phyloP scores from a whole-genome alignment of 1,139 yeast species.

The Suhomyces guaymorum region DNA sequence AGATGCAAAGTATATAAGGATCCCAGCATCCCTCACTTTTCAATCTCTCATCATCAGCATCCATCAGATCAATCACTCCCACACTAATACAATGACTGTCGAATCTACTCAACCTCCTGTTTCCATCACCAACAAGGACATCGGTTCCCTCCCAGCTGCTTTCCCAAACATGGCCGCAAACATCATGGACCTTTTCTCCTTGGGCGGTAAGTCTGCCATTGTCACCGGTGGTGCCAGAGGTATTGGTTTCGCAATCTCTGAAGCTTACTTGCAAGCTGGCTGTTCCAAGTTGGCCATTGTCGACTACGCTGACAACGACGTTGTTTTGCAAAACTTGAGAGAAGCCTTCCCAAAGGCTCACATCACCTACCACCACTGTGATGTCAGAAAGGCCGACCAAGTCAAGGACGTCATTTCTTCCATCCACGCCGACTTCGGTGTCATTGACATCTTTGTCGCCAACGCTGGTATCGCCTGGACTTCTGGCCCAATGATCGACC shows the following conservation, averaged over 20 bases:
- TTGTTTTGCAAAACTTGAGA: slow-evolving; percentile 30
- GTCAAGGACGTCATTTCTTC: slow-evolving; percentile 36
- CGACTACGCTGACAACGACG: slow-evolving; percentile 40
- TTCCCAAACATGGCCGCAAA: slow-evolving; percentile 36
- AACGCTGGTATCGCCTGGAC: slow-evolving; percentile 56
- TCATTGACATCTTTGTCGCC: slow-evolving; percentile 53
- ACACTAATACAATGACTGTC: slow-evolving; percentile 16
- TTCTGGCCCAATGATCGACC: slow-evolving; percentile 38
- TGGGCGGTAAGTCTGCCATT: slow-evolving; percentile 40
- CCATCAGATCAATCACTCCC: slow-evolving; percentile 2
- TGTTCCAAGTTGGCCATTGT: slow-evolving; percentile 43
- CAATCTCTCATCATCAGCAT: too few relatives aligned
- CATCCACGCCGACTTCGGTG: slow-evolving; percentile 37
- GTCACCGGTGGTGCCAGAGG: slow-evolving; percentile 50
- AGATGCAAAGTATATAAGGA: neutral
- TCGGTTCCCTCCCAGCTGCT: slow-evolving; percentile 43
- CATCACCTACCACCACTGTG: slow-evolving; percentile 39
- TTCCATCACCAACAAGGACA: slow-evolving; percentile 32
- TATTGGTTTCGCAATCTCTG: slow-evolving; percentile 46
- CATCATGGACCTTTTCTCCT: slow-evolving; percentile 39
- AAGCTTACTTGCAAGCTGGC: slow-evolving; percentile 50
- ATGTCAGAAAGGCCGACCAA: slow-evolving; percentile 41
- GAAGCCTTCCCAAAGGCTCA: slow-evolving; percentile 33
- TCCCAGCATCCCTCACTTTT: neutral
- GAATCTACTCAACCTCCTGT: slow-evolving; percentile 14